Base-by-base conservation (phyloP, 1,284 basidiomycete species). In the Meira miltonrushii region DNA sequence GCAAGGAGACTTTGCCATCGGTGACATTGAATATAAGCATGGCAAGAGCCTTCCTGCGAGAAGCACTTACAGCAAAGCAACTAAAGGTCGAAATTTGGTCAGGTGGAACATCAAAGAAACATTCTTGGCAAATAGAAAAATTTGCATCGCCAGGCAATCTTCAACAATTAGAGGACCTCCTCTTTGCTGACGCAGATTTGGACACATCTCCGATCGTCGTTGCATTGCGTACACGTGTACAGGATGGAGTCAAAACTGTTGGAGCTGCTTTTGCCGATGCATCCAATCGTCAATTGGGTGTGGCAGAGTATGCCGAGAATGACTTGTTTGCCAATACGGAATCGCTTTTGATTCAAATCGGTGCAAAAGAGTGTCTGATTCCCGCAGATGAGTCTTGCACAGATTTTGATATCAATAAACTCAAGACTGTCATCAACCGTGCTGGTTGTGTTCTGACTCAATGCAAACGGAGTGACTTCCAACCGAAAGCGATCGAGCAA, bases 311-410 rank as follows among this genome's bases (percentile, higher is more conserved):
- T 71, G 85, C 87, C 1, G 95, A 99, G 75, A 95, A 94, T 71
- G 95, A 98, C 64, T 82, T 93, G 11, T 97, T 93, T 79, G 92
- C 90, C 1, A 98, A 98, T 75, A 88, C 88, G 2, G 94, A 98
- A 90, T 93, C 91, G 2, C 84, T 98, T 13, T 82, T 97, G 50
- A 97, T 98, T 62, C 95, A 98, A 79, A 85, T 98, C 1, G 93
- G 91, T 1, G 91, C 93, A 47, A 98, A 98, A 78, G 95, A 99
- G 79, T 92, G 90, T 37, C 66, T 85, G 39, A 61, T 85, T 7
- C 81, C 83, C n/a, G 79, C 78, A 2, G 82, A 84, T 64, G 83
- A 83, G 53, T 82, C 82, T 64, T 66, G 73, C 40, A 77, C 77
- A 38, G 92, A 97, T 75, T 82, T 92, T 60, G 93, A 98, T 51